phyloP scores from a whole-genome alignment of 73 alveolate species.

The Stentor roeselii region DNA sequence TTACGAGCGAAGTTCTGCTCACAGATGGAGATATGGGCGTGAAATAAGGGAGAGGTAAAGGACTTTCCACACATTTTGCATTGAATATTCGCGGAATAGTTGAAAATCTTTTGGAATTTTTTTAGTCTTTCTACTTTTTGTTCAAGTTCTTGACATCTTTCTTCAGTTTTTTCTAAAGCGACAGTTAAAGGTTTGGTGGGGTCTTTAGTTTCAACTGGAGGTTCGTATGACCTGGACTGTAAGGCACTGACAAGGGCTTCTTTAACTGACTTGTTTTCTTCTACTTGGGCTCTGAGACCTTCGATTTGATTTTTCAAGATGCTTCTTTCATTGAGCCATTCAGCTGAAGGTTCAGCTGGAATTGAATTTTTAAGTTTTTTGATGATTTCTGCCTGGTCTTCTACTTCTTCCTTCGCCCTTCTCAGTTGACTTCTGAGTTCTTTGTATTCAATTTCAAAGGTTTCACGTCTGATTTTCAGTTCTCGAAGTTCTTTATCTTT shows the following conservation, averaged over 20 bases:
- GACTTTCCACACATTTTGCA: constrained; percentile 46
- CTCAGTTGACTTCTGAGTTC: constrained; percentile 14
- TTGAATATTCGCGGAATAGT: constrained; percentile 35
- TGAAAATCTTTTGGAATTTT: constrained; percentile 42
- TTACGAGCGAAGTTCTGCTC: too few relatives aligned
- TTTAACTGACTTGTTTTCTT: constrained; percentile 12
- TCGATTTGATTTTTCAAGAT: constrained; percentile 3
- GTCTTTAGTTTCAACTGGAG: constrained; percentile 38
- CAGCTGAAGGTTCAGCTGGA: constrained; percentile 25
- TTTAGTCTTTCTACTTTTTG: constrained; percentile 44
- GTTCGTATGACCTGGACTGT: constrained; percentile 2
- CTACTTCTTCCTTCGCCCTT: neutral
- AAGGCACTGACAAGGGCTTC: constrained; percentile 27
- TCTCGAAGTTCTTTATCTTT: neutral
- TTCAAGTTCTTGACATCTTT: constrained; percentile 51
- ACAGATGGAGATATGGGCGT: constrained; percentile 22
- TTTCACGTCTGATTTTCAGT: neutral
- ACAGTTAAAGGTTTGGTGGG: constrained; percentile 48
- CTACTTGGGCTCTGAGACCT: neutral
- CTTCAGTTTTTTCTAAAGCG: constrained; percentile 56
- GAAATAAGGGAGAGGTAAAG: constrained; percentile 30
- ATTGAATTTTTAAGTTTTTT: neutral
- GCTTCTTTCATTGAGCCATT: neutral
- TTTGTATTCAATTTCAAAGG: neutral
- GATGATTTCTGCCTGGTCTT: neutral